Evolutionary conservation across 2,329 filamentous ascomycete species (phyloP).

Genomic region (Harringtonia lauricola): DNA sequence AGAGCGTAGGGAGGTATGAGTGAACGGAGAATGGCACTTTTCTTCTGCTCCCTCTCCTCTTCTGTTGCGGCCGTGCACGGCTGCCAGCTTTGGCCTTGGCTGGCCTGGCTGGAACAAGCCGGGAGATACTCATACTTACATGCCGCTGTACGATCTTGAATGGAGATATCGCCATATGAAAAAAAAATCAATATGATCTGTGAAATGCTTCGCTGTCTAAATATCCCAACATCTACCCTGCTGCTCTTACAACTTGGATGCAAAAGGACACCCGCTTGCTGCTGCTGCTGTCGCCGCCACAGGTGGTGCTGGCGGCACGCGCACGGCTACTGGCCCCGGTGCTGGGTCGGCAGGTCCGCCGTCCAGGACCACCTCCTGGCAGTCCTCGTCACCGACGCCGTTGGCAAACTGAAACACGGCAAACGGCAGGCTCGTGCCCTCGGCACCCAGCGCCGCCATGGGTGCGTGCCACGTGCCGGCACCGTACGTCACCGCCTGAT

Average conservation of each 20-base stretch:
- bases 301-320: not conserved
- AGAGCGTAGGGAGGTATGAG: too few relatives aligned
- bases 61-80: too few relatives aligned
- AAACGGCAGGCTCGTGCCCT: conserved; percentile 59
- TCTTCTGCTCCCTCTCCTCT: too few relatives aligned
- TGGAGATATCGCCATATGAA: too few relatives aligned
- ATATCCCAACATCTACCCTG: not conserved
- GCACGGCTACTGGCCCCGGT: conserved; percentile 1
- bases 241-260: conserved; percentile 2
- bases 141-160: too few relatives aligned
- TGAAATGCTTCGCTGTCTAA: too few relatives aligned
- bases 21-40: too few relatives aligned
- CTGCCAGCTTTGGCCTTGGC: too few relatives aligned
- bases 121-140: too few relatives aligned
- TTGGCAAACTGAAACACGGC: conserved; percentile 85
- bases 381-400: conserved; percentile 73
- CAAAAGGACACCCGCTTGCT: not conserved
- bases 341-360: not conserved
- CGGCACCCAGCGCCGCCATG: conserved; percentile 71
- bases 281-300: not conserved
- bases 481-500: conserved; percentile 84
- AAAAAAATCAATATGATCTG: too few relatives aligned
- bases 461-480: conserved; percentile 93
- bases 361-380: conserved; percentile 59
- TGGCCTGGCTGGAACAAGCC: too few relatives aligned